These are phyloP conservation scores for Leptographium wingfieldii DNA, from an alignment of 2,329 filamentous ascomycete genomes.

Conservation along the genomic window DNA sequence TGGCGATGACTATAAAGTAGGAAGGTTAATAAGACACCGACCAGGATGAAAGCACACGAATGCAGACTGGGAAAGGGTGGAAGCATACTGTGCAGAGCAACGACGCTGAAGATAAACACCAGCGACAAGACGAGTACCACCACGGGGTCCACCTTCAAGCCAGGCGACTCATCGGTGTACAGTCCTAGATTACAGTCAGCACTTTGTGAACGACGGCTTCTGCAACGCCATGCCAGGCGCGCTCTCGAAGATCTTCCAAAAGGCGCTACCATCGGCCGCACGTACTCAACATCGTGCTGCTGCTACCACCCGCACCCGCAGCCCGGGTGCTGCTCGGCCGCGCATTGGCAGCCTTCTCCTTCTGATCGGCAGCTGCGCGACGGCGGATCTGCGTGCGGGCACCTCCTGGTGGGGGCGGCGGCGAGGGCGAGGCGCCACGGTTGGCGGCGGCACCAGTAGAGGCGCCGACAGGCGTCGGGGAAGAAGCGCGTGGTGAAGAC, in stretches of 20 bases:
- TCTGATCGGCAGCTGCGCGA: slow-evolving; percentile 90
- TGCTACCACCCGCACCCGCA: slow-evolving; percentile 89
- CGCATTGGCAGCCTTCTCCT: slow-evolving; percentile 91
- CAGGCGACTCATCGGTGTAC: slow-evolving; percentile 97
- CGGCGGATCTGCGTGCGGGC: slow-evolving; percentile 91
- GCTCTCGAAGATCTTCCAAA: background rate
- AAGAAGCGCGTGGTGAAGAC: slow-evolving; percentile 49
- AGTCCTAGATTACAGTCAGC: slow-evolving; percentile 42
- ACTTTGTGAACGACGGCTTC: background rate
- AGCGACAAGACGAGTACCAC: slow-evolving; percentile 92
- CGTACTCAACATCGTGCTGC: slow-evolving; percentile 95
- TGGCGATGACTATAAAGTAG: slow-evolving; percentile 12
- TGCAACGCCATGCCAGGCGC: background rate
- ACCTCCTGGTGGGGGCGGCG: slow-evolving; percentile 80
- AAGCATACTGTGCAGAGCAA: slow-evolving; percentile 84
- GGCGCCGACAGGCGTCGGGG: slow-evolving; percentile 37
- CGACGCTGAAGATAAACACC: slow-evolving; percentile 98
- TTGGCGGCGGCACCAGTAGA: slow-evolving; percentile 56
- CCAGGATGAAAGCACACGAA: background rate
- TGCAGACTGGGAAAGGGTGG: background rate
- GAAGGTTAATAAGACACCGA: background rate
- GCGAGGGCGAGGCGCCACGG: slow-evolving; percentile 69
- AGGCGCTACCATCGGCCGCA: slow-evolving; percentile 14
- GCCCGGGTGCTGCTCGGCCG: slow-evolving; percentile 85
- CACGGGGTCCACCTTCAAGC: slow-evolving; percentile 94